A percentile compares a stretch with the other conserved stretches of the same genome.
phyloP scores from a whole-genome alignment of 2,329 filamentous ascomycete species.

The Fusarium algeriense region DNA sequence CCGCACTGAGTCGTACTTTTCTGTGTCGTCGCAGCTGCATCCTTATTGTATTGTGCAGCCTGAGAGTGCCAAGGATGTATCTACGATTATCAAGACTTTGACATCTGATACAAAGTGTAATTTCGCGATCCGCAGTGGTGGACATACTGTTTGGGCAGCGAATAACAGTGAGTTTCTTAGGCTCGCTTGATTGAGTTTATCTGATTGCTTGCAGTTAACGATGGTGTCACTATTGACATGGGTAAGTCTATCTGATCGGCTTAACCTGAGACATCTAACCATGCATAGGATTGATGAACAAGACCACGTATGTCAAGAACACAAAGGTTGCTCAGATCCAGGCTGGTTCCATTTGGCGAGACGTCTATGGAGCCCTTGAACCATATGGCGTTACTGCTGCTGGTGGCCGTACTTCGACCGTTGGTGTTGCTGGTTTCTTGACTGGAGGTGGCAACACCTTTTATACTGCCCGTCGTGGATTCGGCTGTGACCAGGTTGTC shows the following conservation, averaged over 20 bases:
- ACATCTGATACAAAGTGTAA: background rate
- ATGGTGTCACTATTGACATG: constrained; percentile 24
- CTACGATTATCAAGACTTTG: constrained; percentile 30
- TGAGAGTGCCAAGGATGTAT: constrained; percentile 35
- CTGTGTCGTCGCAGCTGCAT: constrained; percentile 32
- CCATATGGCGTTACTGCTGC: constrained; percentile 20
- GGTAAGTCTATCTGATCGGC: background rate
- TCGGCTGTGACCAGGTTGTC: constrained; percentile 57
- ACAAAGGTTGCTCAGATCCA: constrained; percentile 20
- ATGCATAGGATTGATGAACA: constrained; percentile 16
- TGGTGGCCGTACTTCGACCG: constrained; percentile 9
- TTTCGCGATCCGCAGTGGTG: constrained; percentile 18
- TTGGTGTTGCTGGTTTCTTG: constrained; percentile 48
- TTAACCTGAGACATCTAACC: background rate
- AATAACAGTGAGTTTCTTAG: constrained; percentile 4
- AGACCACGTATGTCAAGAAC: constrained; percentile 13
- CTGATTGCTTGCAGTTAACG: constrained; percentile 13
- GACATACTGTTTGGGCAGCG: constrained; percentile 20
- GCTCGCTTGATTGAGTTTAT: background rate
- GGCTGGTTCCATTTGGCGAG: constrained; percentile 11
- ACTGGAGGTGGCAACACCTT: constrained; percentile 45
- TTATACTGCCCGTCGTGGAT: constrained; percentile 29
- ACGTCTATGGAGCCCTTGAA: constrained; percentile 10
- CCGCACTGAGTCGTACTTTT: constrained; percentile 44
- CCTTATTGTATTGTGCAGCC: constrained; percentile 48